Conservation (phyloP, 192 early-diverging fungal genomes). For the Coemansia sp. region DNA sequence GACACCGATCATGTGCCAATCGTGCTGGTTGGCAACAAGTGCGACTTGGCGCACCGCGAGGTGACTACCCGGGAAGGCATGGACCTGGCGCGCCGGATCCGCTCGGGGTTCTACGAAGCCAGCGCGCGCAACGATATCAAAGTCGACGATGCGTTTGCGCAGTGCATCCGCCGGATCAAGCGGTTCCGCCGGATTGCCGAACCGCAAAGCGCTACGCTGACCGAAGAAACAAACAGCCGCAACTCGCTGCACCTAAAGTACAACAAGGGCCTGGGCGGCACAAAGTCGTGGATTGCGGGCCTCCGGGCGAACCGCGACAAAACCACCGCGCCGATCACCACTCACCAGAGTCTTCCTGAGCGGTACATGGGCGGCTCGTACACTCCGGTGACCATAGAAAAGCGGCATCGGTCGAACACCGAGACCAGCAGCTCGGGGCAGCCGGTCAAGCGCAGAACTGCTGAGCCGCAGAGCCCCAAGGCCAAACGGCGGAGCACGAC, state of each 20-base stretch:
- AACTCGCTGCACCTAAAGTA: conserved; percentile 1
- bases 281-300: conserved; percentile 33
- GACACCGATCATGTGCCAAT: conserved; percentile 80
- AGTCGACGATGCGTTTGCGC: conserved; percentile 84
- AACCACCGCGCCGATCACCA: neutral
- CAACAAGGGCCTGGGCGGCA: conserved; percentile 6
- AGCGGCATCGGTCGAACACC: conserved; percentile 3
- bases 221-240: neutral
- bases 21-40: conserved; percentile 95
- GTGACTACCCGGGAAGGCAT: conserved; percentile 81
- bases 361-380: conserved; percentile 11
- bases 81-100: conserved; percentile 66
- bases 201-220: conserved; percentile 4
- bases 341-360: conserved; percentile 28
- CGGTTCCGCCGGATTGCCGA: conserved; percentile 11
- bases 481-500: conserved; percentile 8
- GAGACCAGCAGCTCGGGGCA: neutral
- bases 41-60: conserved; percentile 76
- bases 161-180: conserved; percentile 74
- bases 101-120: conserved; percentile 86
- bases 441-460: conserved; percentile 4
- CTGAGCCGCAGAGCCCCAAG: neutral
- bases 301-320: conserved; percentile 14
- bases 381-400: neutral
- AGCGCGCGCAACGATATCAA: conserved; percentile 88